Percentiles rank a stretch among this genome's conserved stretches.
Conservation (phyloP, 129 eudicot genomes). For the Cynara cardunculus region DNA sequence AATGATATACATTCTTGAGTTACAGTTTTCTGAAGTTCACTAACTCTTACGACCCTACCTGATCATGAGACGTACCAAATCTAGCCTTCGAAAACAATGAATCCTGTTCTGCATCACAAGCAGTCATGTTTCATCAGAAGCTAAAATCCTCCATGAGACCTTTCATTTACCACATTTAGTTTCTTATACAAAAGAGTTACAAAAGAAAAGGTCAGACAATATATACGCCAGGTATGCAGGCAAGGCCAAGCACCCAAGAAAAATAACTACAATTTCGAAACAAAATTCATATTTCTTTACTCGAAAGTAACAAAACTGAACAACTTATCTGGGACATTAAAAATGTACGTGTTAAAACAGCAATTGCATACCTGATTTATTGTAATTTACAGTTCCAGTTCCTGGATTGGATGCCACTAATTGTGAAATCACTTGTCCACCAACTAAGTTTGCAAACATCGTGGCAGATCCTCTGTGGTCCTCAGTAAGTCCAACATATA, state of each 20-base stretch:
- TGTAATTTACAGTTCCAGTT: slow-evolving; percentile 18
- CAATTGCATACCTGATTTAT: slow-evolving; percentile 40
- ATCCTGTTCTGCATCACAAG: slow-evolving; percentile 42
- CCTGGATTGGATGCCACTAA: slow-evolving; percentile 33
- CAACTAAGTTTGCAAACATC: slow-evolving; percentile 89
- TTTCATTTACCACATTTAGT: neutral
- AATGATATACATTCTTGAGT: neutral
- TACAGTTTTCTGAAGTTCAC: slow-evolving; percentile 4
- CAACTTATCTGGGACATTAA: neutral
- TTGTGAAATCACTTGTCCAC: slow-evolving; percentile 79
- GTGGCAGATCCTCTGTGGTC: slow-evolving; percentile 82
- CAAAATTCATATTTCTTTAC: neutral
- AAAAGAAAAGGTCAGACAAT: neutral
- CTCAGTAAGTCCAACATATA: slow-evolving; percentile 92
- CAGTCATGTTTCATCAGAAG: neutral
- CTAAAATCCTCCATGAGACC: neutral
- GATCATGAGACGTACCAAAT: slow-evolving; percentile 22
- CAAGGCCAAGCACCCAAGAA: neutral
- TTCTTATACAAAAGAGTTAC: neutral
- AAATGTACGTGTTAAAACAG: neutral
- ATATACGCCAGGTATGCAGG: no score
- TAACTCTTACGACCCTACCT: slow-evolving; percentile 37
- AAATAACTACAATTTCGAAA: neutral
- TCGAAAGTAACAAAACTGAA: neutral
- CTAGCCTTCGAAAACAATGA: slow-evolving; percentile 21